Percentiles rank a stretch among this genome's conserved stretches.
Conservation (phyloP, 208 protist species). For the Trypanosoma boissoni region DNA sequence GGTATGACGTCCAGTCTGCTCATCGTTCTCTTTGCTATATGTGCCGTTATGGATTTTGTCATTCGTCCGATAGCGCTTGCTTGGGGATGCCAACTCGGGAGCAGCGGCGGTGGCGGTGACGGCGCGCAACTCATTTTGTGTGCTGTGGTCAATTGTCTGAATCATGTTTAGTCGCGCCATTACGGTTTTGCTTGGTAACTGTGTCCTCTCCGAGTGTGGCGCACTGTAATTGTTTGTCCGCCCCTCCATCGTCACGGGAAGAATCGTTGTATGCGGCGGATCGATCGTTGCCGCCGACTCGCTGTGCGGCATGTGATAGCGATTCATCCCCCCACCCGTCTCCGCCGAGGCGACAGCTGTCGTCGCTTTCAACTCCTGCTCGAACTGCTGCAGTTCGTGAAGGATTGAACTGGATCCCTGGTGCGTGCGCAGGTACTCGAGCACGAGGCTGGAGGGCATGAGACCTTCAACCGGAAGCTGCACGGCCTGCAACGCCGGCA, state of each 20-base stretch:
- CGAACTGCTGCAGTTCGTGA: slow-evolving; percentile 73
- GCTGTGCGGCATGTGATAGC: slow-evolving; percentile 22
- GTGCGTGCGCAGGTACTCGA: slow-evolving; percentile 82
- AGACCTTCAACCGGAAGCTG: slow-evolving; percentile 38
- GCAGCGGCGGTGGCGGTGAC: no score
- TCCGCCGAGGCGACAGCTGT: slow-evolving; percentile 4
- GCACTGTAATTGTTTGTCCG: slow-evolving; percentile 83
- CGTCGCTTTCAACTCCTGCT: slow-evolving; percentile 15
- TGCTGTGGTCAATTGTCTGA: slow-evolving; percentile 33
- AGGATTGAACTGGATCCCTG: slow-evolving; percentile 72
- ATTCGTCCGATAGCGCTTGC: no score
- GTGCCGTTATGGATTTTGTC: no score
- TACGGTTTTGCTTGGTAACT: slow-evolving; percentile 38
- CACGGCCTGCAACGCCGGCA: slow-evolving; percentile 60
- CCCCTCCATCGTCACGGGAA: slow-evolving; percentile 64
- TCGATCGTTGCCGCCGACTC: slow-evolving; percentile 7
- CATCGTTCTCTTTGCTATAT: no score
- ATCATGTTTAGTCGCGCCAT: slow-evolving; percentile 45
- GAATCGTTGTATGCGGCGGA: slow-evolving; percentile 25
- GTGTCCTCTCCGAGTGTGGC: slow-evolving; percentile 47
- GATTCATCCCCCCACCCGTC: slow-evolving; percentile 30
- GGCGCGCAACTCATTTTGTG: background rate
- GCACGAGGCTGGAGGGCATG: slow-evolving; percentile 74
- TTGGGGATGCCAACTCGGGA: no score
- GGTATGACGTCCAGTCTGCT: background rate